These are phyloP conservation scores for Xylaria multiplex DNA, from an alignment of 2,329 filamentous ascomycete species.

Conservation along the genomic window DNA sequence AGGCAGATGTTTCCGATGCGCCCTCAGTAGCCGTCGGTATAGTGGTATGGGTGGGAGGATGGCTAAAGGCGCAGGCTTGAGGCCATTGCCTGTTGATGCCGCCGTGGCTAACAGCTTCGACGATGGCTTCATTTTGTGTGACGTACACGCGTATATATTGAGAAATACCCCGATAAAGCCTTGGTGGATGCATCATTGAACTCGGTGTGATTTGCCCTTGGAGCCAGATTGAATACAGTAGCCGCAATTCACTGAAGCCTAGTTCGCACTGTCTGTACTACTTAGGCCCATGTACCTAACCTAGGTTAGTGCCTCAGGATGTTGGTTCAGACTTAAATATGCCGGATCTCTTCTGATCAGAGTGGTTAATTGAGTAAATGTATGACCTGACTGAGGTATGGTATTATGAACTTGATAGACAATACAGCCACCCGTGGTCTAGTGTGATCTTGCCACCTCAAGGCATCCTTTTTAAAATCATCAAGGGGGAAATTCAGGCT, in stretches of 20 bases:
- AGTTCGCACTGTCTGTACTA: conserved; percentile 8
- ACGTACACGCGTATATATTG: conserved; percentile 1
- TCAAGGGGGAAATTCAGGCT: too few species aligned
- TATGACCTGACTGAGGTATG: too few species aligned
- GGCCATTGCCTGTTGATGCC: conserved; percentile 42
- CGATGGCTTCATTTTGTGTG: conserved; percentile 42
- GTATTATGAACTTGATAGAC: too few species aligned
- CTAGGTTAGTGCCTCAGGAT: too few species aligned
- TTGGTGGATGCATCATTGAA: conserved; percentile 10
- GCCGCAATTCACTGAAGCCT: neutral
- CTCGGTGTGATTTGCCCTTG: neutral
- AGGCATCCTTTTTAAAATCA: too few species aligned
- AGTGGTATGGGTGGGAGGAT: conserved; percentile 88
- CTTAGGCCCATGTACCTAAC: neutral
- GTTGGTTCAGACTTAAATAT: too few species aligned
- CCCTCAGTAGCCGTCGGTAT: conserved; percentile 86
- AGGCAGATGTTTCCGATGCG: conserved; percentile 82
- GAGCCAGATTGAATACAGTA: conserved; percentile 12
- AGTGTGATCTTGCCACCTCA: too few species aligned
- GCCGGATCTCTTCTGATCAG: too few species aligned
- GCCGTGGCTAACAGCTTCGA: conserved; percentile 44
- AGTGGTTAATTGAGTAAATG: too few species aligned
- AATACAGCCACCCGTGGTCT: too few species aligned
- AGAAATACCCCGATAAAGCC: conserved; percentile 14
- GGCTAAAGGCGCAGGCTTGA: conserved; percentile 60